Percentiles rank a stretch among this genome's conserved stretches.
phyloP scores from a whole-genome alignment of 768 basidiomycete species.

The Lactifluus piperatus region DNA sequence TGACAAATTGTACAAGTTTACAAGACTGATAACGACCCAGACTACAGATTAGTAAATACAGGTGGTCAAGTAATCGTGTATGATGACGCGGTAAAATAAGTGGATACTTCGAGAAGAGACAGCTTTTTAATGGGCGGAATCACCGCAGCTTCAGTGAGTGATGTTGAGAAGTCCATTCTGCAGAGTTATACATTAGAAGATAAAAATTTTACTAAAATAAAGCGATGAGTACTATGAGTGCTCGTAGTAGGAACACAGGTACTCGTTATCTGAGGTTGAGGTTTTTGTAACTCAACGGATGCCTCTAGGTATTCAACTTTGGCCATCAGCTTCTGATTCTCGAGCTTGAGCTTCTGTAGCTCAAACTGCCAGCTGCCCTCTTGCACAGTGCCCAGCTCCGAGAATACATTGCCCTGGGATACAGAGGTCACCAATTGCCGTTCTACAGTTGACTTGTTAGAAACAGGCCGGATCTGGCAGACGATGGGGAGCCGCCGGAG shows the following conservation, averaged over 20 bases:
- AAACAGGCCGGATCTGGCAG: constrained; percentile 25
- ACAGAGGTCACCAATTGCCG: constrained; percentile 10
- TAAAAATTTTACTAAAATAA: too few relatives aligned
- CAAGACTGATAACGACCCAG: constrained; percentile 2
- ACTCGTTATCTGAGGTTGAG: constrained; percentile 4
- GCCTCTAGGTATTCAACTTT: constrained; percentile 41
- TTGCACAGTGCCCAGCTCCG: constrained; percentile 56
- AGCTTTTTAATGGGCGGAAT: neutral
- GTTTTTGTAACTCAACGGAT: constrained; percentile 4
- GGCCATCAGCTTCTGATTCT: constrained; percentile 55
- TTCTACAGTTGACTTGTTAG: constrained; percentile 1
- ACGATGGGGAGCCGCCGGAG: constrained; percentile 14
- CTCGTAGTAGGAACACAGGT: neutral
- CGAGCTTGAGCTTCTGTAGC: constrained; percentile 71
- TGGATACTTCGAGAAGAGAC: neutral
- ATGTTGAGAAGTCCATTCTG: constrained; percentile 11
- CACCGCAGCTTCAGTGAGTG: constrained; percentile 13
- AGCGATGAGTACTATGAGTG: too few relatives aligned
- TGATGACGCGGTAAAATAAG: constrained; percentile 5
- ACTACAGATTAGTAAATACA: constrained; percentile 17
- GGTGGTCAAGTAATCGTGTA: constrained; percentile 5
- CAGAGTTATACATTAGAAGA: too few relatives aligned
- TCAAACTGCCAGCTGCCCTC: constrained; percentile 92
- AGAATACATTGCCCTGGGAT: constrained; percentile 47
- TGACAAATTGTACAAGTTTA: constrained; percentile 14